phyloP scores from a whole-genome alignment of 768 basidiomycete genomes.

The Mycena maculata region DNA sequence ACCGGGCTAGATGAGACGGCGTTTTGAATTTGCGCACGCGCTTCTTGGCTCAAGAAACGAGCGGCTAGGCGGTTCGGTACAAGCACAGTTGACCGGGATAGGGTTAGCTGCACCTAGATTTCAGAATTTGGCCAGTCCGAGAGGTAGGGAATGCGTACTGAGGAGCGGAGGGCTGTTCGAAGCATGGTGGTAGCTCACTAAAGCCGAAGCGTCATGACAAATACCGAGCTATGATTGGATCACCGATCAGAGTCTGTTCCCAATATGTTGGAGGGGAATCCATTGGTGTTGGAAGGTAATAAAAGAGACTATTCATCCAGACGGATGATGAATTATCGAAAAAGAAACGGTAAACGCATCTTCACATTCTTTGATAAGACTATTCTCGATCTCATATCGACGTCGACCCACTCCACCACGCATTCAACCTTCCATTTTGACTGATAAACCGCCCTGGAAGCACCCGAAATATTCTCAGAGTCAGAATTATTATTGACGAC shows the following conservation, averaged over 20 bases:
- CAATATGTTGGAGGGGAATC: no score
- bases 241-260: no score
- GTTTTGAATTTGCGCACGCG: conserved; percentile 71
- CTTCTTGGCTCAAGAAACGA: conserved; percentile 72
- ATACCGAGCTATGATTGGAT: neutral
- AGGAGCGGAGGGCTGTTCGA: conserved; percentile 23
- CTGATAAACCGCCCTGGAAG: conserved; percentile 14
- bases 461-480: neutral
- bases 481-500: neutral
- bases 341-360: no score
- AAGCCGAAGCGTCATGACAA: neutral
- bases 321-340: no score
- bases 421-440: no score
- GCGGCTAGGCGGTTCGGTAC: conserved; percentile 13
- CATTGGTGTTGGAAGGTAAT: no score
- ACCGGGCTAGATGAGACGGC: conserved; percentile 83
- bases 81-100: conserved; percentile 7
- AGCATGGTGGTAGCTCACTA: conserved; percentile 17
- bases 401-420: no score
- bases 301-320: no score
- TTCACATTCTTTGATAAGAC: no score
- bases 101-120: conserved; percentile 5
- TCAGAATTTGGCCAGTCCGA: neutral
- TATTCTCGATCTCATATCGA: no score
- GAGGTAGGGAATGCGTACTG: conserved; percentile 14